Evolutionary conservation across 2,329 filamentous ascomycete genomes (phyloP).

Genomic region (Trichoderma sp.): DNA sequence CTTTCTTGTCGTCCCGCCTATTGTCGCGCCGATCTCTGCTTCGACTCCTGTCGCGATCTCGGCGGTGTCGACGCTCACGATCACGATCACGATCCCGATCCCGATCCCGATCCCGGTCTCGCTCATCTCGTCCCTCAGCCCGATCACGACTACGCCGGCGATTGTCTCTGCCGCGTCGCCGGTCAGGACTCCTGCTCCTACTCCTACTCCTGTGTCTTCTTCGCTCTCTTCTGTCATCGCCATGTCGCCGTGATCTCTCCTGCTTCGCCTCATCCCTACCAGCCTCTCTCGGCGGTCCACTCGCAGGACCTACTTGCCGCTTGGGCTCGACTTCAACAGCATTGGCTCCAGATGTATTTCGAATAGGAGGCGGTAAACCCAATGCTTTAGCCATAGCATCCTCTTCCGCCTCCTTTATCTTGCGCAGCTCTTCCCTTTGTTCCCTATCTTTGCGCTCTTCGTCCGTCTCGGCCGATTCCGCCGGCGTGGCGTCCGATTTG

Average conservation of each 20-base stretch:
- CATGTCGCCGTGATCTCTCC: slow-evolving; percentile 32
- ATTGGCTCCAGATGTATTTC: slow-evolving; percentile 61
- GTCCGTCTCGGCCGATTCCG: slow-evolving; percentile 49
- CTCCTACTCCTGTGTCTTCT: slow-evolving; percentile 34
- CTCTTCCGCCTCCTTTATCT: slow-evolving; percentile 86
- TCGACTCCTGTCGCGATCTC: slow-evolving; percentile 18
- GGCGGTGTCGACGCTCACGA: slow-evolving; percentile 11
- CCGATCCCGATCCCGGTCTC: slow-evolving; percentile 9
- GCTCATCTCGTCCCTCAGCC: slow-evolving; percentile 17
- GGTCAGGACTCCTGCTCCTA: slow-evolving; percentile 33
- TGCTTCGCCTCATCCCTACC: slow-evolving; percentile 28
- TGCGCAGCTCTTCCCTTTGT: slow-evolving; percentile 72
- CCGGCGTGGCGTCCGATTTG: slow-evolving; percentile 47
- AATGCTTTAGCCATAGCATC: slow-evolving; percentile 83
- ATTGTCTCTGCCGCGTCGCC: slow-evolving; percentile 21
- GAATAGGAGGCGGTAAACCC: slow-evolving; percentile 68
- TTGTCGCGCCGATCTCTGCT: slow-evolving; percentile 16
- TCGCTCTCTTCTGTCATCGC: slow-evolving; percentile 33
- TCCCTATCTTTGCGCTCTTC: slow-evolving; percentile 58
- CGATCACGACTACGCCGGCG: slow-evolving; percentile 21
- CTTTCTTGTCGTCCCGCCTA: background rate
- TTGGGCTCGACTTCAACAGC: slow-evolving; percentile 58
- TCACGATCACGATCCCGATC: slow-evolving; percentile 21
- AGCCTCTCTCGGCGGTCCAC: slow-evolving; percentile 25
- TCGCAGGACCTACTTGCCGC: slow-evolving; percentile 34